Evolutionary conservation across 2,329 filamentous ascomycete species (phyloP), one percentile per base, ranked within the genome.

Genomic region (Fusarium marasasianum): DNA sequence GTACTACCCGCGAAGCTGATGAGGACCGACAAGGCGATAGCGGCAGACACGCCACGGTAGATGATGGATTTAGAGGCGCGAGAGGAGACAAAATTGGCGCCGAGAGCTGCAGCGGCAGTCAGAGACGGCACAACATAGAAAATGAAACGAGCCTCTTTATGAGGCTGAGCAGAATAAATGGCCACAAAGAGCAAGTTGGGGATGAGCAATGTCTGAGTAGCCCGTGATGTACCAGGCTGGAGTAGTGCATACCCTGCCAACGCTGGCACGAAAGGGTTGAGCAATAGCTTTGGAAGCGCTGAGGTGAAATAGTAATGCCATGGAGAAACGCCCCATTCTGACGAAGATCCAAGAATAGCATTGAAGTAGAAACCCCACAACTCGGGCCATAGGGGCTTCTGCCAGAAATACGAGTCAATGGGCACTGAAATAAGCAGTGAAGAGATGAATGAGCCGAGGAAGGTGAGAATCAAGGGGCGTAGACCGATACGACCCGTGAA

Each of bases 141-240:
- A 76, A 99, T 92, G 86, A 99, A 99, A 24, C 96, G 93, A 81
- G 95, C 93, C 84, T 99, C 96, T 81, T 99, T 99, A 85, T 99
- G 96, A 1, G 96, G 95, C 71, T 98, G 93, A 57, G 94, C 77
- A 72, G 94, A 98, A 86, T 98, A 98, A 48, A 97, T 82, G 9
- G 88, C 88, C 26, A 97, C 87, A 81, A 95, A 99, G 37, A 89
- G 82, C 4, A 97, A 74, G 15, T 89, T 88, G 0, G 96, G 95
- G 6, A 92, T 76, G 8, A 93, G 85, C 1, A 94, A 78, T 12
- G 85, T 83, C 22, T 82, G 79, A 1, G 86, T 85, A 10, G 83
- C 81, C 8, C 80, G 81, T 14, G 82, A 80, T 1, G 86, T 87
- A 6, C 84, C 85, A 0, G 86, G 84, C 12, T 86, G 84, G 17